Evolutionary conservation across 1,284 basidiomycete species (phyloP).

Genomic region (Apiotrichum montevideense): DNA sequence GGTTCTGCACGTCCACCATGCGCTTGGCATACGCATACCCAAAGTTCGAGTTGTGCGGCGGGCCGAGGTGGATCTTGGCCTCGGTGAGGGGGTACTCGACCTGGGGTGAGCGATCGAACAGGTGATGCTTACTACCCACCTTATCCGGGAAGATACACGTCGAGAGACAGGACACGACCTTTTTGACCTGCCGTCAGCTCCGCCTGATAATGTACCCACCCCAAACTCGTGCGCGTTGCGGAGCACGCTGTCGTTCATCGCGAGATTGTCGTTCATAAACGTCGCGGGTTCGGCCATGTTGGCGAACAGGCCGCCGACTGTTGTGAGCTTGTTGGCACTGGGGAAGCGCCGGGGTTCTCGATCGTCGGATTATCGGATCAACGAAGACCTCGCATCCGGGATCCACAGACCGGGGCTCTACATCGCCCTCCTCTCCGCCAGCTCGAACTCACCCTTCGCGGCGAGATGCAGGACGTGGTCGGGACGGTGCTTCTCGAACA

Average conservation of each 20-base stretch:
- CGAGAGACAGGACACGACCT: constrained; percentile 48
- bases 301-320: constrained; percentile 81
- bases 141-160: constrained; percentile 50
- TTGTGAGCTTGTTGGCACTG: neutral
- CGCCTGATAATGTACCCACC: constrained; percentile 12
- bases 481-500: constrained; percentile 81
- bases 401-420: no score
- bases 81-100: constrained; percentile 78
- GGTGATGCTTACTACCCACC: constrained; percentile 9
- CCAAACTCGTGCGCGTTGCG: constrained; percentile 61
- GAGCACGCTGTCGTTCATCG: constrained; percentile 86
- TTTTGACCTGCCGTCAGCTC: constrained; percentile 42
- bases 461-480: constrained; percentile 88
- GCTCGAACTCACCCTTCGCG: constrained; percentile 59
- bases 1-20: constrained; percentile 87
- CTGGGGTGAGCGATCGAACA: constrained; percentile 6
- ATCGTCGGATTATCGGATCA: no score
- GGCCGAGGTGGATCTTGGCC: constrained; percentile 76
- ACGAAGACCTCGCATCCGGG: no score
- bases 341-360: no score
- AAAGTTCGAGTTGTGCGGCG: constrained; percentile 74
- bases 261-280: constrained; percentile 79
- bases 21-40: constrained; percentile 88
- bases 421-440: no score
- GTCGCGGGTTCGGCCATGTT: constrained; percentile 88